Conservation (phyloP, 169 alveolate species). For the Eimeria necatrix region DNA sequence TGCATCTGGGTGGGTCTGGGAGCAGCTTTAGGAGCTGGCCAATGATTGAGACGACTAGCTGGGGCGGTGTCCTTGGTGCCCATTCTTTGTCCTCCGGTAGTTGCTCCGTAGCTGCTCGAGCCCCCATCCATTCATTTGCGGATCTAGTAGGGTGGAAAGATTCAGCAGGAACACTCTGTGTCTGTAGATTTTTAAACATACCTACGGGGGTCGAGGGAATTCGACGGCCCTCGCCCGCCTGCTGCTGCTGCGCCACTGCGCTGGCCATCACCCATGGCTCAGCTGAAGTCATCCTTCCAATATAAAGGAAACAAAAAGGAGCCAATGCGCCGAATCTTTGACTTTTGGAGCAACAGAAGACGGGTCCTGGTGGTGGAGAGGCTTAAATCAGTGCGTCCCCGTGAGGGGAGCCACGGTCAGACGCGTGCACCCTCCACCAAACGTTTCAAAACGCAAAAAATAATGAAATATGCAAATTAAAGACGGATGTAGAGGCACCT, state of each 20-base stretch:
- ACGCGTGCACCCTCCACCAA: neutral
- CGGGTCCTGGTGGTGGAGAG: neutral
- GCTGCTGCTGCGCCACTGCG: neutral
- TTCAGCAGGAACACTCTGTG: conserved; percentile 39
- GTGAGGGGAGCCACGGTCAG: neutral
- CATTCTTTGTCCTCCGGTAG: neutral
- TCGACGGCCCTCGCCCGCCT: neutral
- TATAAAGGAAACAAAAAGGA: neutral
- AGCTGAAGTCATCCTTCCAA: neutral
- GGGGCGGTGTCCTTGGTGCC: conserved; percentile 28
- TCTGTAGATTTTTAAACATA: neutral
- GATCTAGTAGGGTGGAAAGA: neutral
- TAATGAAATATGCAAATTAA: neutral
- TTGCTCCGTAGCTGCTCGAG: conserved; percentile 24
- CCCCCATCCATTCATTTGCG: neutral
- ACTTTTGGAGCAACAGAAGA: neutral
- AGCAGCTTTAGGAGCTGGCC: conserved; percentile 34
- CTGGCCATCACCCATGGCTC: conserved; percentile 14
- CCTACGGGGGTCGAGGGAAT: neutral
- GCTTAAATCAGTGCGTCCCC: neutral
- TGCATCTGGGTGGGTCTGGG: neutral
- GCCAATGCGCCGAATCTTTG: neutral
- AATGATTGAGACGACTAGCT: conserved; percentile 16
- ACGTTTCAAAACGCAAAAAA: neutral
- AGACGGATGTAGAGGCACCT: neutral